Base-by-base conservation (phyloP, 176 grass and related monocot genomes). In the Rhynchospora tenuis region DNA sequence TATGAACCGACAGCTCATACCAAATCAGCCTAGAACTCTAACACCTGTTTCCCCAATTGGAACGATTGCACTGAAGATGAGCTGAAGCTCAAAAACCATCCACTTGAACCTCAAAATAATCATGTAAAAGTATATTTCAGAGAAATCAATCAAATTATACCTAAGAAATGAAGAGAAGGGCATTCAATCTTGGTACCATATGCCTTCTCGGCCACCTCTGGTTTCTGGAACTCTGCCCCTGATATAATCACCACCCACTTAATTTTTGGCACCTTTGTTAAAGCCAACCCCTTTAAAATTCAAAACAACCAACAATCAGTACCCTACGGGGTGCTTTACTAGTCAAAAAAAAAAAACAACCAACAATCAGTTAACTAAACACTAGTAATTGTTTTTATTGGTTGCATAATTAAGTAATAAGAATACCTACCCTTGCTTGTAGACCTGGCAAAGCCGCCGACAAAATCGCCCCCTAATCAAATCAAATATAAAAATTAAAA, bases 101-200 rank as follows among this genome's bases (percentile, higher is more conserved):
- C 47, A 75, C 17, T 73, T 75, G 23, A 75, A 28, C 72, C 47
- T 55, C 48, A 19, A 77, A 31, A 22, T 28, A 77, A 56, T 55
- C 23, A 11, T 56, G 73, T 15, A 56, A 77, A 17, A 0, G 29
- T 55, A 22, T 70, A 68, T 42, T 68, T 9, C 0, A 56, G 23
- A 64, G 43, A 62, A 19, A n/a, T n/a, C n/a, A n/a, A n/a, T n/a
- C n/a, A n/a, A n/a, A 78, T 19, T 79, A 61, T 93, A 99, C 96
- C 96, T 15, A 95, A 78, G 77, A 95, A 91, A 60, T 99, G 96
- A 69, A 99, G 86, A 24, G 93, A 92, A n/a, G 88, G 46, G 86
- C 89, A 92, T 9, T 88, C 52, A 20, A 95, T 73, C 75, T 87
- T 87, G 64, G 86, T 71, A 45, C 83, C 70, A 59, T 99, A 99